These are phyloP conservation scores for Solanum appendiculatum DNA, from an alignment of 257 asterid species.

Conservation along the genomic window DNA sequence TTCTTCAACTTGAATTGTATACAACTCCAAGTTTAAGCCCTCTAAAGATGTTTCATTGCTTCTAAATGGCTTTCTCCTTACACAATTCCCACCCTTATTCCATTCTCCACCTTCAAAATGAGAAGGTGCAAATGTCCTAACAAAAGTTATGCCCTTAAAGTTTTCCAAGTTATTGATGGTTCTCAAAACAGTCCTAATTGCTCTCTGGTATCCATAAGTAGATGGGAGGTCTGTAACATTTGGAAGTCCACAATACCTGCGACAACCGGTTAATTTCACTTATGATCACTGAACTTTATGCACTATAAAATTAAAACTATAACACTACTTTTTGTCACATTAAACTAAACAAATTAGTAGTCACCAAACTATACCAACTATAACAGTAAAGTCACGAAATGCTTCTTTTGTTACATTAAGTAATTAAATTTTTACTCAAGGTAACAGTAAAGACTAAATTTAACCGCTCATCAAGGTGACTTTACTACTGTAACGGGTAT, in stretches of 20 bases:
- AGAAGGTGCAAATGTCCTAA: constrained; percentile 8
- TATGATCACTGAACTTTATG: not conserved
- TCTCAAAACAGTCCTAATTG: constrained; percentile 3
- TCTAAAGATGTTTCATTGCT: constrained; percentile 10
- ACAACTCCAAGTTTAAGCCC: not conserved
- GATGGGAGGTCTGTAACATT: constrained; percentile 3
- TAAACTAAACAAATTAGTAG: not conserved
- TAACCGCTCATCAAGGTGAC: not conserved
- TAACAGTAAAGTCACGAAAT: not conserved
- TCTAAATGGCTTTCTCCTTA: constrained; percentile 7
- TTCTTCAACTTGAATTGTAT: constrained; percentile 7
- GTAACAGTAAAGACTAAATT: not conserved
- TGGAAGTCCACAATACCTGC: not conserved
- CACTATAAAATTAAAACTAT: not conserved
- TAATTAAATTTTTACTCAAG: not conserved
- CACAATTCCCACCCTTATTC: constrained; percentile 11
- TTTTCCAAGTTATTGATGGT: constrained; percentile 1
- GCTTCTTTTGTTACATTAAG: not conserved
- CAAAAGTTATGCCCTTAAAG: constrained; percentile 5
- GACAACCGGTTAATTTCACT: not conserved
- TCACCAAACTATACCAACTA: not conserved
- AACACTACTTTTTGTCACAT: no score
- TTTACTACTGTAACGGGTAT: not conserved
- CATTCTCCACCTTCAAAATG: constrained; percentile 19
- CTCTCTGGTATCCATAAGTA: constrained; percentile 4